Evolutionary conservation across 2,329 filamentous ascomycete species (phyloP), one percentile per base, ranked within the genome.

Genomic region (Pestalotiopsis fici): DNA sequence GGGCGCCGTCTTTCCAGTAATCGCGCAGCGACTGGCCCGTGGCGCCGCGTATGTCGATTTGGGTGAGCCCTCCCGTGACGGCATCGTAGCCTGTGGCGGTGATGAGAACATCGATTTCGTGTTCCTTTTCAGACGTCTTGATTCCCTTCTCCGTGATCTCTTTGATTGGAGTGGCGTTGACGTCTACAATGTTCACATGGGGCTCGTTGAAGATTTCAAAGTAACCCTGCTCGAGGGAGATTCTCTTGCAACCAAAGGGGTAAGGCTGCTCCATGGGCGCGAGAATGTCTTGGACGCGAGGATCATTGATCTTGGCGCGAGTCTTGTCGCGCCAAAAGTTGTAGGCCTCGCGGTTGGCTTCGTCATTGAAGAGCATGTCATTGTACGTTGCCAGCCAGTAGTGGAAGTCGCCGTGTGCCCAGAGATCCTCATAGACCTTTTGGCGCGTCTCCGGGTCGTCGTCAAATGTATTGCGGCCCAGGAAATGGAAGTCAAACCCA

Each of bases 401-500:
- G 2, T 78, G 76, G 75, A 88, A 88, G 0, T 86, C 87, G 2
- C 86, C 87, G 0, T 80, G 74, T 0, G 76, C 65, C 82, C 84
- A 89, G 15, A 84, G 74, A 3, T 78, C 68, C 67, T 88, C 81
- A 66, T 83, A 85, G 28, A 84, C 77, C 1, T 79, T 79, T 70
- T 84, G 79, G 2, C 85, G 82, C 54, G 86, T 80, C 56, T 85
- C 83, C 0, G 80, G 76, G 0, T 78, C 79, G 61, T 86, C 86
- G 64, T 87, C 85, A 55, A 86, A 86, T 0, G 87, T 88, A 57
- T 85, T 83, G 63, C 83, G 83, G 71, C 89, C 81, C 5, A 78
- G 71, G 70, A 82, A 87, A 70, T 87, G 85, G 70, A 87, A 91
- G 3, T 82, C 76, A 73, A 91, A 89, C 1, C 89, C 88, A 0